Percentiles rank a stretch among this genome's conserved stretches.
phyloP scores from a whole-genome alignment of 495 filamentous ascomycete genomes.

The Articulospora tetracladia region DNA sequence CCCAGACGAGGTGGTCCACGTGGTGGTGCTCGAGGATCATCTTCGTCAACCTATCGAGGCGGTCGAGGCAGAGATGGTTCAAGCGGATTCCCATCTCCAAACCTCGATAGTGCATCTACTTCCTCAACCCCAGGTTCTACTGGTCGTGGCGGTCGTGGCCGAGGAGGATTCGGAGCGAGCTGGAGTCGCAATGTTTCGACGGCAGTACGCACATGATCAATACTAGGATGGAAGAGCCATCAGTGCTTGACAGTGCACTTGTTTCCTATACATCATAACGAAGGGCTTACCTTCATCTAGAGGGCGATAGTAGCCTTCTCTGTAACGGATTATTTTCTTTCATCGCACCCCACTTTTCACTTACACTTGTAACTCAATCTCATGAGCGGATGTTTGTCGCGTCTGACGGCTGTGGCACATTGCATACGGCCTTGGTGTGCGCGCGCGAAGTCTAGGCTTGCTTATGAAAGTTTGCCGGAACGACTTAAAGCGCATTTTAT shows the following conservation, averaged over 20 bases:
- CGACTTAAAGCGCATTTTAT: conserved; percentile 5
- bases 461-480: conserved; percentile 14
- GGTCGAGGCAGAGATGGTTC: conserved; percentile 22
- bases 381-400: conserved; percentile 23
- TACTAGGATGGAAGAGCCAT: too few species aligned
- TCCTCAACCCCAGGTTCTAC: conserved; percentile 15
- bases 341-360: conserved; percentile 10
- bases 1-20: conserved; percentile 38
- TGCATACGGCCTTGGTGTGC: conserved; percentile 20
- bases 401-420: conserved; percentile 21
- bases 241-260: not conserved
- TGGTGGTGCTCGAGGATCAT: conserved; percentile 27
- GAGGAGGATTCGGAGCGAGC: not conserved
- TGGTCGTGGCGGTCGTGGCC: conserved; percentile 19
- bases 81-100: conserved; percentile 21
- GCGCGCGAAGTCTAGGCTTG: conserved; percentile 4
- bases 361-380: conserved; percentile 23
- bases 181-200: not conserved
- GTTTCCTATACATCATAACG: not conserved
- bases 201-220: not conserved
- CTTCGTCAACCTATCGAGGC: conserved; percentile 23
- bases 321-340: conserved; percentile 11
- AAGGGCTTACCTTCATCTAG: not conserved
- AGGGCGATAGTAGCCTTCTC: not conserved
- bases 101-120: conserved; percentile 13